These are phyloP conservation scores for Hericium rajendrae DNA, from an alignment of 768 basidiomycete species.

Conservation along the genomic window DNA sequence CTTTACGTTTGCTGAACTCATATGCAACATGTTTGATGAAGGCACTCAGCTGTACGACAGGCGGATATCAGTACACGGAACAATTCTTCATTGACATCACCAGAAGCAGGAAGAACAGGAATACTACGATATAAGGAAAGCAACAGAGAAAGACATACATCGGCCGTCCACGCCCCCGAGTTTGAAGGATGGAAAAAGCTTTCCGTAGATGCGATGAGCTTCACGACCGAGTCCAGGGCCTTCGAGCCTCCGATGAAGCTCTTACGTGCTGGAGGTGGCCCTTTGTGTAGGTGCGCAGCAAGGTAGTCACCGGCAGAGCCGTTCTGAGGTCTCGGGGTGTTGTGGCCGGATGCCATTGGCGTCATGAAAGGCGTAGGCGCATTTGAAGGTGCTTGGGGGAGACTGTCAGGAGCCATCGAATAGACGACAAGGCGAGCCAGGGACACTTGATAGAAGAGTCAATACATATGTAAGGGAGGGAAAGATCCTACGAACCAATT, in stretches of 20 bases:
- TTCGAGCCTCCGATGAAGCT: slow-evolving; percentile 76
- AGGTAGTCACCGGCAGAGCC: slow-evolving; percentile 46
- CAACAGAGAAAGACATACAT: slow-evolving; percentile 34
- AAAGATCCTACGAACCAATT: slow-evolving; percentile 37
- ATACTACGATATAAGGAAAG: slow-evolving; percentile 10
- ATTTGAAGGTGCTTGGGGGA: slow-evolving; percentile 47
- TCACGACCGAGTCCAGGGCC: slow-evolving; percentile 78
- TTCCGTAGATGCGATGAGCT: slow-evolving; percentile 79
- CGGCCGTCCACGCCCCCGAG: slow-evolving; percentile 73
- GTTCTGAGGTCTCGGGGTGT: slow-evolving; percentile 43
- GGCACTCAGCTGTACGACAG: slow-evolving; percentile 48
- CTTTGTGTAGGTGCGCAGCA: slow-evolving; percentile 46
- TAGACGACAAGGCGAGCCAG: slow-evolving; percentile 82
- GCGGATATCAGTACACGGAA: slow-evolving; percentile 2
- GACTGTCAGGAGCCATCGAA: slow-evolving; percentile 68
- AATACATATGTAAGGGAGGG: slow-evolving; percentile 7
- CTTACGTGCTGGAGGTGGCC: slow-evolving; percentile 29
- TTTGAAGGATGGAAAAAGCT: slow-evolving; percentile 89
- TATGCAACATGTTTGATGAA: slow-evolving; percentile 81
- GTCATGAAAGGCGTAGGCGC: slow-evolving; percentile 68
- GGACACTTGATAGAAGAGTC: slow-evolving; percentile 39
- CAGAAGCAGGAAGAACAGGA: neutral
- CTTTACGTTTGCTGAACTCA: slow-evolving; percentile 73
- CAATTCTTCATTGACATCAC: neutral
- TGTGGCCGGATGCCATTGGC: slow-evolving; percentile 54